Base-by-base conservation (phyloP, 768 basidiomycete genomes). In the Suillus weaverae region DNA sequence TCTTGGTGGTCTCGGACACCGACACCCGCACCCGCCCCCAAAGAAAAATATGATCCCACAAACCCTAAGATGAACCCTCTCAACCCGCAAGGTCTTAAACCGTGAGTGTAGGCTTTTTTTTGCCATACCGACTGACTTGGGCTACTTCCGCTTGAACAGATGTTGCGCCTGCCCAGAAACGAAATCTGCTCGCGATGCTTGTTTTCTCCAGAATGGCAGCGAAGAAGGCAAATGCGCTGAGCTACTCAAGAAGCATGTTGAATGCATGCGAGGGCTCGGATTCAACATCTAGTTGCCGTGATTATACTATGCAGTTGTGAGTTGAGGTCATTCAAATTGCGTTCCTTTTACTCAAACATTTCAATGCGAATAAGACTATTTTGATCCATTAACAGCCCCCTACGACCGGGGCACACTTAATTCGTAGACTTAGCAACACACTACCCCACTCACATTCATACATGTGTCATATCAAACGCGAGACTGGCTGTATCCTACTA, bases 81-180 rank as follows among this genome's bases (percentile, higher is more conserved):
- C 63, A 99, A 99, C 75, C 97, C 97, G 0, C 72, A 95, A 71
- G 95, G 95, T n/a, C 78, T 97, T 61, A 99, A 99, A 76, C 92
- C 97, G 97, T 97, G 75, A 65, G 94, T 81, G 16, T 18, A 10
- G 26, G 26, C 20, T 39, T 60, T 39, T 39, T 56, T 33, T 22
- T 10, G 35, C 41, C 10, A 4, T 2, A 22, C 22, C 5, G 0
- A 1, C 30, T 16, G 9, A 35, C 53, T 46, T 41, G 53, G 13
- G 11, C 63, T 62, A 46, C 14, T 60, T 43, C 41, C 10, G 44
- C 6, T 26, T 10, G n/a, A 41, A 26, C 67, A 99, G 97, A 70
- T 99, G 97, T 70, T 98, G 97, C 73, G 97, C 96, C 50, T 99
- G 97, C 73, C 95, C 95, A 2, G 84, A 94, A 70, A 97, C 95